A percentile compares a stretch with the other conserved stretches of the same genome.
Evolutionary conservation across 768 basidiomycete genomes (phyloP).

Genomic region (Peribolospora baueri): DNA sequence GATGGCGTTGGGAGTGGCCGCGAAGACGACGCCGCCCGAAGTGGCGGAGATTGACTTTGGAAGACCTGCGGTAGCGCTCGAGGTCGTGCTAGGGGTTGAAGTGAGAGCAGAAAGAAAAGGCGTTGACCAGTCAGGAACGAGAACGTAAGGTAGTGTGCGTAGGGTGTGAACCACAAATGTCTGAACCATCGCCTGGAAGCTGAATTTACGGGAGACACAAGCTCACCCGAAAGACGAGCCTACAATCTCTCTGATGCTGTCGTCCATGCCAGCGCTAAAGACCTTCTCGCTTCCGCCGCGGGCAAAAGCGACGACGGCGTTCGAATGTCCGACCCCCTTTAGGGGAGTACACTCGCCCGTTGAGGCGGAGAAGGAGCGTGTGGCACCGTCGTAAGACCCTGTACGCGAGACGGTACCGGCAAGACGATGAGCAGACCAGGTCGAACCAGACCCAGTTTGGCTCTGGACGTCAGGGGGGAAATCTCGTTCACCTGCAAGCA

Average conservation of each 20-base stretch:
- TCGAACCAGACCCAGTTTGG: too few species aligned
- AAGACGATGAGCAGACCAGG: too few species aligned
- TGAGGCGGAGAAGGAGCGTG: slow-evolving; percentile 33
- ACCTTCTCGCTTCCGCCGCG: slow-evolving; percentile 28
- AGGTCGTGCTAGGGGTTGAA: neutral
- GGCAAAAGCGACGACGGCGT: slow-evolving; percentile 39
- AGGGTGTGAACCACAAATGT: too few species aligned
- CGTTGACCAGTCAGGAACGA: neutral
- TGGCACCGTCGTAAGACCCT: slow-evolving; percentile 56
- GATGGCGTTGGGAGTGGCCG: slow-evolving; percentile 32
- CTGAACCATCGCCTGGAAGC: too few species aligned
- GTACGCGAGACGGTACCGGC: slow-evolving; percentile 14
- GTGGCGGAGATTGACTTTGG: slow-evolving; percentile 41
- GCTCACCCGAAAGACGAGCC: slow-evolving; percentile 25
- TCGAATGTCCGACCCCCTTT: slow-evolving; percentile 43
- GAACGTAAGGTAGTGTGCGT: too few species aligned
- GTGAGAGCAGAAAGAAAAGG: neutral
- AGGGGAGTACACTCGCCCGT: slow-evolving; percentile 25
- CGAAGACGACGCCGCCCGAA: slow-evolving; percentile 39
- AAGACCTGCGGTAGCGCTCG: slow-evolving; percentile 22
- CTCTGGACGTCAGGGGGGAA: slow-evolving; percentile 21
- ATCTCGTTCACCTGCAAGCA: slow-evolving; percentile 22
- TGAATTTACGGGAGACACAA: slow-evolving; percentile 21
- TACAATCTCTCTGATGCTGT: slow-evolving; percentile 44
- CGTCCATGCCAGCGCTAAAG: slow-evolving; percentile 58